Percentiles rank a stretch among this genome's conserved stretches.
phyloP scores from a whole-genome alignment of 371 early-diverging fungal genomes.

The Zancudomyces culisetae region DNA sequence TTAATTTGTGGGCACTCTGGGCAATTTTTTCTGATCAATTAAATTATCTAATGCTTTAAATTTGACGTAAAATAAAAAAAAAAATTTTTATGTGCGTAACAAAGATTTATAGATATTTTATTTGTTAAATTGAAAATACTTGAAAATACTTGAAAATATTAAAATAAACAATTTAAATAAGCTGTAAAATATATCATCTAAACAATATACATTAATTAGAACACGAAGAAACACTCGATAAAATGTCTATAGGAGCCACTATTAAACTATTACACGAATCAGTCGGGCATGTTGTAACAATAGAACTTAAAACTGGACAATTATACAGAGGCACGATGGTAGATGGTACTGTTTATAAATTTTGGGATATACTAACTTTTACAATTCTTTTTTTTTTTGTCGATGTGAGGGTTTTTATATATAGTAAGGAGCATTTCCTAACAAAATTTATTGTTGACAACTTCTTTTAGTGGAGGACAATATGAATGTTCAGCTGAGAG shows the following conservation, averaged over 20 bases:
- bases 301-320: constrained; percentile 85
- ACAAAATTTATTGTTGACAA: background rate
- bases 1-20: too few relatives aligned
- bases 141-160: too few relatives aligned
- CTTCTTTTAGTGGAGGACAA: constrained; percentile 84
- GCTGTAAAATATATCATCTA: too few relatives aligned
- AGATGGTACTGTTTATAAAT: constrained; percentile 47
- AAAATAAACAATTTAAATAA: too few relatives aligned
- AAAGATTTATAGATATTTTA: too few relatives aligned
- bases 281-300: constrained; percentile 84
- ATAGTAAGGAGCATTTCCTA: background rate
- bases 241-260: constrained; percentile 82
- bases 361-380: background rate
- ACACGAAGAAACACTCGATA: too few relatives aligned
- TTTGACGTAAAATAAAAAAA: too few relatives aligned
- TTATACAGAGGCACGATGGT: constrained; percentile 85
- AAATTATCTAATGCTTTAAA: too few relatives aligned
- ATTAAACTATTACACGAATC: constrained; percentile 95
- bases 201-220: too few relatives aligned
- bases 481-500: constrained; percentile 91
- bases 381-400: background rate
- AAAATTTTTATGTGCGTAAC: too few relatives aligned
- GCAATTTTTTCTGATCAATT: too few relatives aligned
- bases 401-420: background rate
- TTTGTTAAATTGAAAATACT: too few relatives aligned